phyloP scores from a whole-genome alignment of 352 stramenopile species.

The Phytophthora multivora region DNA sequence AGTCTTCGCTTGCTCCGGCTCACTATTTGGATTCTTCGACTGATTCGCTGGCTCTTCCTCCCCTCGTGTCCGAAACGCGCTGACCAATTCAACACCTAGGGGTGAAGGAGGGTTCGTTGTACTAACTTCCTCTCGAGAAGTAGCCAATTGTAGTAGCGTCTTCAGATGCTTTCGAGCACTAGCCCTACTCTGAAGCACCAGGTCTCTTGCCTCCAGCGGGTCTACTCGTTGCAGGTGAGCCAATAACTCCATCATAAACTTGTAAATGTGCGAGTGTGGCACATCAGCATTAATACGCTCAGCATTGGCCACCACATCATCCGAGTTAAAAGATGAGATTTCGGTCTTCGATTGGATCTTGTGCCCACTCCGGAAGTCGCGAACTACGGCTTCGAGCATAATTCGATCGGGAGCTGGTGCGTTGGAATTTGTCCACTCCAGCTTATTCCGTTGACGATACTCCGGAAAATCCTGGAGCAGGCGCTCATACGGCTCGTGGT shows the following conservation, averaged over 20 bases:
- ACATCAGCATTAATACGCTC: slow-evolving; percentile 55
- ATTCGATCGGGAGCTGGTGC: slow-evolving; percentile 18
- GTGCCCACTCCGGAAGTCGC: slow-evolving; percentile 17
- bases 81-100: slow-evolving; percentile 10
- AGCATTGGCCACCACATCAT: slow-evolving; percentile 18
- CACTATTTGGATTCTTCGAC: no score
- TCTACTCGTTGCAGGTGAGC: slow-evolving; percentile 46
- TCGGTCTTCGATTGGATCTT: not conserved
- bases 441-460: slow-evolving; percentile 55
- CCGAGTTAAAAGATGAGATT: slow-evolving; percentile 4
- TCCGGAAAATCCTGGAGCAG: slow-evolving; percentile 72
- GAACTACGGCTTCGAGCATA: slow-evolving; percentile 17
- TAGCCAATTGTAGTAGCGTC: slow-evolving; percentile 12
- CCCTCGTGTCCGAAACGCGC: no score
- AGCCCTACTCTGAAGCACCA: slow-evolving; percentile 39
- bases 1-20: no score
- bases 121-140: slow-evolving; percentile 13
- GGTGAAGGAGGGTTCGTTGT: not conserved
- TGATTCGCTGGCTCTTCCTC: no score
- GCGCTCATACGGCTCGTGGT: slow-evolving; percentile 63
- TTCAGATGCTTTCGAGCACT: slow-evolving; percentile 44
- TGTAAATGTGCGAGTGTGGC: slow-evolving; percentile 56
- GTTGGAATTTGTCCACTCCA: slow-evolving; percentile 49
- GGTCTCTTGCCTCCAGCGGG: slow-evolving; percentile 58
- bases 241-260: slow-evolving; percentile 60